A percentile compares a stretch with the other conserved stretches of the same genome.
Conservation (phyloP, 768 basidiomycete species). For the Tephrocybe sp. region DNA sequence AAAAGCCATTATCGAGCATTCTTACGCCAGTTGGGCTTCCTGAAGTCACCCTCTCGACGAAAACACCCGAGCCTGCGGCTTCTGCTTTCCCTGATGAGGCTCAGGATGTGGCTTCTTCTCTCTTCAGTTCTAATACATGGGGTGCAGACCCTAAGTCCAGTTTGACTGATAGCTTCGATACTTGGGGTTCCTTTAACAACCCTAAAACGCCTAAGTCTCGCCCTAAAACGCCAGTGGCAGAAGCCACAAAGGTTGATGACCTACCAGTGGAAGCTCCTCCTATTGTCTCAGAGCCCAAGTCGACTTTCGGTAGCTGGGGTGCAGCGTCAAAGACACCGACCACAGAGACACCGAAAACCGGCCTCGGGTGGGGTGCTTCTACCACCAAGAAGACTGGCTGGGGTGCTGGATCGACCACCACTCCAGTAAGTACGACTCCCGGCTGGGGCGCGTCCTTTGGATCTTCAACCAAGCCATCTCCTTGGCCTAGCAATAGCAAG, state of each 20-base stretch:
- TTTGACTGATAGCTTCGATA: not conserved
- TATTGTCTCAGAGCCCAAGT: slow-evolving; percentile 2
- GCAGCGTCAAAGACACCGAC: slow-evolving; percentile 9
- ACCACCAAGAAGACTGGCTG: slow-evolving; percentile 8
- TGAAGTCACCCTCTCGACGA: slow-evolving; percentile 14
- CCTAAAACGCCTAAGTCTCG: slow-evolving; percentile 17
- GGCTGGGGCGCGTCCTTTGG: slow-evolving; percentile 12
- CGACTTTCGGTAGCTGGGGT: slow-evolving; percentile 6
- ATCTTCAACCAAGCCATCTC: slow-evolving; percentile 8
- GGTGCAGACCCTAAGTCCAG: not conserved
- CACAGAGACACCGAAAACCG: slow-evolving; percentile 5
- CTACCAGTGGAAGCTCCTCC: not conserved
- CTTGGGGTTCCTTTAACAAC: slow-evolving; percentile 10
- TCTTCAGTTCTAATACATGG: slow-evolving; percentile 11
- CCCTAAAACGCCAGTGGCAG: slow-evolving; percentile 11
- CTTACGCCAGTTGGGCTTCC: slow-evolving; percentile 18
- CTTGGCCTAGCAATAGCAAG: slow-evolving; percentile 14
- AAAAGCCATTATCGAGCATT: slow-evolving; percentile 12
- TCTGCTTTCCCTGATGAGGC: slow-evolving; percentile 8
- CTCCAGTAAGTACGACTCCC: slow-evolving; percentile 5
- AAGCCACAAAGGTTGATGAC: slow-evolving; percentile 10
- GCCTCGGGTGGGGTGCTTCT: slow-evolving; percentile 13
- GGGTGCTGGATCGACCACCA: slow-evolving; percentile 7
- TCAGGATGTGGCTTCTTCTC: slow-evolving; percentile 11
- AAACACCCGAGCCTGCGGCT: slow-evolving; percentile 11